A percentile compares a stretch with the other conserved stretches of the same genome.
These are phyloP conservation scores for Linnemannia elongata DNA, from an alignment of 192 early-diverging fungal species.

Conservation along the genomic window DNA sequence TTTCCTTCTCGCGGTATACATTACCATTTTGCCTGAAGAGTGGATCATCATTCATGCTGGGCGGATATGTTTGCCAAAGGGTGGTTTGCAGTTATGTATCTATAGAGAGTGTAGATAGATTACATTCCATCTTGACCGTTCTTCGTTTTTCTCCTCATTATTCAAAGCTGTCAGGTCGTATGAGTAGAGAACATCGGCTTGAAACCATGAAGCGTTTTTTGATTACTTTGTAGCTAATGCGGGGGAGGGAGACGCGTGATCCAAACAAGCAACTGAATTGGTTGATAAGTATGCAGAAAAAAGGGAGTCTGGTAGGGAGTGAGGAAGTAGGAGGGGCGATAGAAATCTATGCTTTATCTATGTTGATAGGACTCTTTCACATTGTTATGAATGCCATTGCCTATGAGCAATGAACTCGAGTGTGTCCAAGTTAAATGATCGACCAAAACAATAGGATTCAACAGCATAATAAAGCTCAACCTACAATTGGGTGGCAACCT, in stretches of 20 bases:
- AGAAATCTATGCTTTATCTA: not conserved
- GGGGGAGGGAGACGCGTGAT: not conserved
- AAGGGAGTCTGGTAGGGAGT: not conserved
- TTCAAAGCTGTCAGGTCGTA: not conserved
- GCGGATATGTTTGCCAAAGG: not conserved
- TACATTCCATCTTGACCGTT: constrained; percentile 33
- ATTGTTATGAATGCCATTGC: no score
- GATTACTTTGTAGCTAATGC: not conserved
- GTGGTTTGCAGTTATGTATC: not conserved
- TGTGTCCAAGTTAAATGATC: no score
- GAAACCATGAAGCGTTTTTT: not conserved
- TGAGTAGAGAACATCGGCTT: not conserved
- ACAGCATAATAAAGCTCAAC: no score
- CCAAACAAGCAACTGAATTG: not conserved
- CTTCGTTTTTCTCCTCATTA: not conserved
- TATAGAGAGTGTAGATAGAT: not conserved
- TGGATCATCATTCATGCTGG: constrained; percentile 43
- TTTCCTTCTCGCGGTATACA: not conserved
- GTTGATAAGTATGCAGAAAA: not conserved
- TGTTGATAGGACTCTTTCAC: not conserved
- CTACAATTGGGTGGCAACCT: no score
- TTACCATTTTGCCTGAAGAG: constrained; percentile 18
- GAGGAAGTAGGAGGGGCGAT: not conserved
- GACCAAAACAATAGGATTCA: no score
- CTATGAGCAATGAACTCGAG: no score